Percentiles rank a stretch among this genome's conserved stretches.
Evolutionary conservation across 2,329 filamentous ascomycete genomes (phyloP).

Genomic region (Ophiostoma sp.): DNA sequence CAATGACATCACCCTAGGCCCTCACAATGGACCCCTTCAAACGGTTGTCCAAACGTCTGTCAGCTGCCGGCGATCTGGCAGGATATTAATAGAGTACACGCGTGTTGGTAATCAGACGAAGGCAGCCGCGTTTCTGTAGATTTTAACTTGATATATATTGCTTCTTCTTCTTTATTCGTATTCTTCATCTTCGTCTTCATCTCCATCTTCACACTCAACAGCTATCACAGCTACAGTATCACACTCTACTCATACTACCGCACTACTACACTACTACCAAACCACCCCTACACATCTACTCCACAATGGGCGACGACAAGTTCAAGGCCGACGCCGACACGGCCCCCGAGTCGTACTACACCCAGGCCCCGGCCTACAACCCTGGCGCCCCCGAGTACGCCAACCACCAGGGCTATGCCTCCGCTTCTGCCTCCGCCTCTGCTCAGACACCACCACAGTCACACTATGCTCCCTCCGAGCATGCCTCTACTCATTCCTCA

Average conservation of each 20-base stretch:
- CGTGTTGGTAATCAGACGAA: background rate
- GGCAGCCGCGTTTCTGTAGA: background rate
- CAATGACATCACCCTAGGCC: slow-evolving; percentile 16
- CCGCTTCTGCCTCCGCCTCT: slow-evolving; percentile 10
- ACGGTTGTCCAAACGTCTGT: background rate
- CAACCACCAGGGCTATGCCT: slow-evolving; percentile 20
- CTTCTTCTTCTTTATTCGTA: background rate
- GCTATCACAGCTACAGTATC: no score
- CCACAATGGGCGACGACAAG: slow-evolving; percentile 6
- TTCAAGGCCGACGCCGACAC: background rate
- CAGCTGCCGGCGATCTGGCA: background rate
- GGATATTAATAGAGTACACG: background rate
- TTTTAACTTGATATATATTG: background rate
- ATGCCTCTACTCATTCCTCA: background rate
- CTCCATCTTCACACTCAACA: background rate
- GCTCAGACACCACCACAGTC: slow-evolving; percentile 15
- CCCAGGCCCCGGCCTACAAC: slow-evolving; percentile 27
- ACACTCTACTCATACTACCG: background rate
- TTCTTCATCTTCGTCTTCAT: background rate
- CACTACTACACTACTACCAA: background rate
- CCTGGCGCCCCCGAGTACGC: slow-evolving; percentile 28
- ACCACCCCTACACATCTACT: background rate
- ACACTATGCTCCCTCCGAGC: background rate
- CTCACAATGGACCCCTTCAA: background rate
- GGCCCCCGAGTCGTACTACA: slow-evolving; percentile 18